Percentiles rank a stretch among this genome's conserved stretches.
These are phyloP conservation scores for Didymellaceae sp. DNA, from an alignment of 2,329 filamentous ascomycete species.

Conservation along the genomic window DNA sequence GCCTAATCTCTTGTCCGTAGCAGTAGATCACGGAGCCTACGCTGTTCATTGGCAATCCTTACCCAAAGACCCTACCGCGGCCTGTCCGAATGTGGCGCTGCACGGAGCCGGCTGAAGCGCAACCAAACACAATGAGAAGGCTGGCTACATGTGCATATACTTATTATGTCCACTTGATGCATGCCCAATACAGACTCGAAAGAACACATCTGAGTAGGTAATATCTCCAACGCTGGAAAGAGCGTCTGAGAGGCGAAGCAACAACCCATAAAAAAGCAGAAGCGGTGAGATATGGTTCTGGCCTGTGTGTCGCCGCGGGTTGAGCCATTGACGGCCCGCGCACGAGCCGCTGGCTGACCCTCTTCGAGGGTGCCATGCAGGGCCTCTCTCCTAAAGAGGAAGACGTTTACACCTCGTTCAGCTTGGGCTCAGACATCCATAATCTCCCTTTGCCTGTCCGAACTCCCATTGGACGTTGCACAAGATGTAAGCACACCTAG, in stretches of 20 bases:
- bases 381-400: background rate
- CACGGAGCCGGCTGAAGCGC: conserved; percentile 8
- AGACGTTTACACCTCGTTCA: conserved; percentile 5
- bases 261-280: background rate
- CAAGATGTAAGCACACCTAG: background rate
- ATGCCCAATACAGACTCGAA: too few species aligned
- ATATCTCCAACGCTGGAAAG: background rate
- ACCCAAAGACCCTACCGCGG: conserved; percentile 5
- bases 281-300: conserved; percentile 2
- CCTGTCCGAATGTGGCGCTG: conserved; percentile 8
- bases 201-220: too few species aligned
- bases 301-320: background rate
- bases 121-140: background rate
- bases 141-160: conserved; percentile 5
- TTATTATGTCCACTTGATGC: conserved; percentile 1
- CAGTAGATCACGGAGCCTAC: conserved; percentile 3
- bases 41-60: background rate
- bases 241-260: background rate
- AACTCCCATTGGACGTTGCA: background rate
- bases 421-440: background rate
- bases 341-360: conserved; percentile 3
- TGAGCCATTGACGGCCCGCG: conserved; percentile 1
- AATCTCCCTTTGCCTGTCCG: background rate
- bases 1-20: background rate
- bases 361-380: background rate